Evolutionary conservation across 352 stramenopile genomes (phyloP).

Genomic region (Pythium aphanidermatum): DNA sequence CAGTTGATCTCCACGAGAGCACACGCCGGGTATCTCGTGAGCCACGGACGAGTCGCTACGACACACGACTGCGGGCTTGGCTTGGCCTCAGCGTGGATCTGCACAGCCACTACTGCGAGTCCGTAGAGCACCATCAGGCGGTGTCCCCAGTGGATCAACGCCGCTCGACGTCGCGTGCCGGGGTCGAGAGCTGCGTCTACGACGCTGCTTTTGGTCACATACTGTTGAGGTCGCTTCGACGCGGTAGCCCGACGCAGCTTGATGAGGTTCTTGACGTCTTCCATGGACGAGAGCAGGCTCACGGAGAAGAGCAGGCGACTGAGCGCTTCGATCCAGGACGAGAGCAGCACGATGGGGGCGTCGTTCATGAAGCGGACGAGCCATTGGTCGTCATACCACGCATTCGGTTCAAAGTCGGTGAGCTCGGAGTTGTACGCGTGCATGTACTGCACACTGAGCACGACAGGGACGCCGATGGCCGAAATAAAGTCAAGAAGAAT

Average conservation of each 20-base stretch:
- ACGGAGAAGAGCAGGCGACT: conserved; percentile 16
- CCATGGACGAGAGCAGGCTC: conserved; percentile 7
- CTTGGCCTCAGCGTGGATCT: conserved; percentile 6
- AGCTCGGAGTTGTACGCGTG: background rate
- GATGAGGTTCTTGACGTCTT: conserved; percentile 15
- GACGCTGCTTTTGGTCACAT: background rate
- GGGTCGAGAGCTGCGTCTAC: background rate
- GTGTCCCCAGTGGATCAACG: background rate
- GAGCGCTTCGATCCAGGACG: conserved; percentile 3
- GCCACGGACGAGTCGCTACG: conserved; percentile 5
- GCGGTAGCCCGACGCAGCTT: background rate
- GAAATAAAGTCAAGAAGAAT: conserved; percentile 10
- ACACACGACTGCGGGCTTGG: background rate
- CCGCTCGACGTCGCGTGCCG: background rate
- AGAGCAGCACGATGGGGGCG: conserved; percentile 2
- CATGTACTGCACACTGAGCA: background rate
- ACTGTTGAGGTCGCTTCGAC: too few species aligned
- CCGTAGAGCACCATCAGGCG: conserved; percentile 4
- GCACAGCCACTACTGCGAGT: conserved; percentile 1
- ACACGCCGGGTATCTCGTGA: conserved; percentile 4
- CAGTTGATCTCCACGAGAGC: conserved; percentile 15
- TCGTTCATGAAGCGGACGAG: conserved; percentile 8
- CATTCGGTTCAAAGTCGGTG: background rate
- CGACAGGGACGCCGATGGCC: background rate
- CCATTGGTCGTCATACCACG: conserved; percentile 14